These are phyloP conservation scores for Mucor irregularis DNA, from an alignment of 371 early-diverging fungal species.

Conservation along the genomic window DNA sequence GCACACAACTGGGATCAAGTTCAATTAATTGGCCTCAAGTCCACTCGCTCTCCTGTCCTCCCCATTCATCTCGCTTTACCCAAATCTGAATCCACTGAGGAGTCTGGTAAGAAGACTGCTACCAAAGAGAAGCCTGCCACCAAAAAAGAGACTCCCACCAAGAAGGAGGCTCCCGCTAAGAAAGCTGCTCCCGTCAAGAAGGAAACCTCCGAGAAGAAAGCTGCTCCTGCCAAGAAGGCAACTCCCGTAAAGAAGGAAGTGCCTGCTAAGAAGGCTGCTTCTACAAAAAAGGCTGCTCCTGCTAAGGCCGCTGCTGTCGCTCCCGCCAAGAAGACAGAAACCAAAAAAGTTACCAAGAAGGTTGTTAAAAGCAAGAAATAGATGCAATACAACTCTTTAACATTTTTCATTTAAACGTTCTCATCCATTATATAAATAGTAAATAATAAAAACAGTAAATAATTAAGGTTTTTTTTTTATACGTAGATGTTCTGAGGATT, in stretches of 20 bases:
- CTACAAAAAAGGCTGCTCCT: not conserved
- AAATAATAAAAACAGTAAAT: conserved; percentile 6
- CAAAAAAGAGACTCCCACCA: not conserved
- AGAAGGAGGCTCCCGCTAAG: conserved; percentile 6
- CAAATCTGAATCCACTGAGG: not conserved
- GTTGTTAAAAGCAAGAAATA: conserved; percentile 10
- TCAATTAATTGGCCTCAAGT: conserved; percentile 10
- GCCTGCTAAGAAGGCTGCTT: not conserved
- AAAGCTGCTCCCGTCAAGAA: not conserved
- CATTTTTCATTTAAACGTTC: not conserved
- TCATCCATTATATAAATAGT: not conserved
- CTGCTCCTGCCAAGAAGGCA: not conserved
- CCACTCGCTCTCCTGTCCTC: conserved; percentile 10
- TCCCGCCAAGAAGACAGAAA: conserved; percentile 8
- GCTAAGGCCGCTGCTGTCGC: not conserved
- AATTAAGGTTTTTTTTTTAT: not conserved
- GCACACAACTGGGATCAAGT: conserved; percentile 18
- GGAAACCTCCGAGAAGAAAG: not conserved
- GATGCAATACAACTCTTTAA: not conserved
- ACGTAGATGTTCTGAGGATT: not conserved
- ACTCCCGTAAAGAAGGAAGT: not conserved
- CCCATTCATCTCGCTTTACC: conserved; percentile 17
- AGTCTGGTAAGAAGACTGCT: not conserved
- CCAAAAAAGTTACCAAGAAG: conserved; percentile 16
- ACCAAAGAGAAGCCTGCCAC: not conserved